phyloP scores from a whole-genome alignment of 306 rosid genomes.

The Mimosa bimucronata region DNA sequence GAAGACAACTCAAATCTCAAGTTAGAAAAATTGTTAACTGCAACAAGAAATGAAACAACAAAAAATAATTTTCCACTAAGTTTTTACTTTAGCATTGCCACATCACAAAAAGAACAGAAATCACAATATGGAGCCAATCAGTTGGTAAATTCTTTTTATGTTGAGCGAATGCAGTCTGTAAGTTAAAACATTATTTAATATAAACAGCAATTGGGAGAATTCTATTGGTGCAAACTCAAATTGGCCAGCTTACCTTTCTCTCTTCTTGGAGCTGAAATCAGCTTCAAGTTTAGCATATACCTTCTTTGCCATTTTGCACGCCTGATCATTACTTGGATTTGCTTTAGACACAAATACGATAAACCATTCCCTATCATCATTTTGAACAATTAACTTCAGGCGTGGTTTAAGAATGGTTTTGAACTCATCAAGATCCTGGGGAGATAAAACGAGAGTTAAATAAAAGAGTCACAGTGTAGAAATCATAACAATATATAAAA shows the following conservation, averaged over 20 bases:
- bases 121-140: constrained; percentile 25
- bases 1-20: constrained; percentile 28
- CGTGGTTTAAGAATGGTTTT: constrained; percentile 98
- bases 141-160: constrained; percentile 23
- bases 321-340: constrained; percentile 85
- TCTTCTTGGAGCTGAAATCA: constrained; percentile 88
- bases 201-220: constrained; percentile 20
- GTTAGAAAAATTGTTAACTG: not conserved
- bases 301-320: constrained; percentile 81
- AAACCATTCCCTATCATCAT: constrained; percentile 99
- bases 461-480: constrained; percentile 31
- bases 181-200: constrained; percentile 7
- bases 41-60: not conserved
- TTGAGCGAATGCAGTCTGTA: constrained; percentile 23
- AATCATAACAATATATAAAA: constrained; percentile 27
- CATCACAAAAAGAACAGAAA: constrained; percentile 25
- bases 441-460: constrained; percentile 39
- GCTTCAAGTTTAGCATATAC: constrained; percentile 94
- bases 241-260: constrained; percentile 79
- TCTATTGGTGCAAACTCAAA: constrained; percentile 17
- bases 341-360: constrained; percentile 93
- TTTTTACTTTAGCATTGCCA: constrained; percentile 24
- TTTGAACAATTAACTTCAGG: constrained; percentile 91
- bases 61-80: constrained; percentile 22
- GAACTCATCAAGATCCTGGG: constrained; percentile 95